Percentiles rank a stretch among this genome's conserved stretches.
These are phyloP conservation scores for Dactylellina leptospora DNA, from an alignment of 2,329 filamentous ascomycete genomes.

Conservation along the genomic window DNA sequence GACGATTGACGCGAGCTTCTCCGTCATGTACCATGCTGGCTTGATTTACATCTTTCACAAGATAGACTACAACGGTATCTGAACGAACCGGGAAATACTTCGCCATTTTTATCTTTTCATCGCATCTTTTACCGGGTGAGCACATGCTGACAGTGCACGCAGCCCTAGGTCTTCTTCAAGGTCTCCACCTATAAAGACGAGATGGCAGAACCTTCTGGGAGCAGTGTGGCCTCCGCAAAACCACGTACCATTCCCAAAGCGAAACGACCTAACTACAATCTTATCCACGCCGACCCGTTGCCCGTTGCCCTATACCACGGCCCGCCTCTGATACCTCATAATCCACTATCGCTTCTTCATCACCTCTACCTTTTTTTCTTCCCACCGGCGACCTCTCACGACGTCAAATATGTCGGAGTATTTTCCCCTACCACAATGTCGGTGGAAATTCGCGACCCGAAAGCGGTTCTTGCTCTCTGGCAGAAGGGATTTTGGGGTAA, in stretches of 20 bases:
- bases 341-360: slow-evolving; percentile 86
- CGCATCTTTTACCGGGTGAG: slow-evolving; percentile 56
- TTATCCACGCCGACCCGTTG: slow-evolving; percentile 82
- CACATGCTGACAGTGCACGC: slow-evolving; percentile 50
- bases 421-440: slow-evolving; percentile 85
- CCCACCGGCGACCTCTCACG: slow-evolving; percentile 70
- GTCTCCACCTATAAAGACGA: slow-evolving; percentile 1
- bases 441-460: slow-evolving; percentile 80
- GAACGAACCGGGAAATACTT: slow-evolving; percentile 65
- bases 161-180: slow-evolving; percentile 16
- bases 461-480: slow-evolving; percentile 83
- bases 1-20: slow-evolving; percentile 52
- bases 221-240: slow-evolving; percentile 50
- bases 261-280: slow-evolving; percentile 70
- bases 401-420: slow-evolving; percentile 73
- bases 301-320: slow-evolving; percentile 84
- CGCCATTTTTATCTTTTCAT: slow-evolving; percentile 15
- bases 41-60: slow-evolving; percentile 65
- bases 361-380: slow-evolving; percentile 79
- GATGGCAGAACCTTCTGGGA: slow-evolving; percentile 52
- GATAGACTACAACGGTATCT: slow-evolving; percentile 99
- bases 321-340: slow-evolving; percentile 87
- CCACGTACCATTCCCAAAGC: slow-evolving; percentile 58
- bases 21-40: slow-evolving; percentile 57
- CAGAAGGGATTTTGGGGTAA: slow-evolving; percentile 98